phyloP scores from a whole-genome alignment of 177 flowering plant genomes.

The Tripterygium wilfordii region DNA sequence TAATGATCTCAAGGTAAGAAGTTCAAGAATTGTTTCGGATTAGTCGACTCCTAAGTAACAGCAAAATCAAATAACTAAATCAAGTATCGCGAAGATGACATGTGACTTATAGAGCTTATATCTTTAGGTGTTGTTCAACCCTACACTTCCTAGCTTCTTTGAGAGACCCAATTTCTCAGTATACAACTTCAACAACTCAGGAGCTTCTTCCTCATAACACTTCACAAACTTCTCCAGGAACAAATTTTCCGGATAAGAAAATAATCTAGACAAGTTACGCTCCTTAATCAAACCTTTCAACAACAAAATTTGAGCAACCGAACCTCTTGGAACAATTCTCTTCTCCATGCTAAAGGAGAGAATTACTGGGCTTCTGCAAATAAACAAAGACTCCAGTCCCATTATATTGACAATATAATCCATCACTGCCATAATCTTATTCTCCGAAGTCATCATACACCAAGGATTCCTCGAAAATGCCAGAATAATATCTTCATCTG shows the following conservation, averaged over 20 bases:
- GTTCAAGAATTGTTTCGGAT: too few relatives aligned
- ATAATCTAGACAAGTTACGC: background rate
- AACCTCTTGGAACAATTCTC: constrained; percentile 16
- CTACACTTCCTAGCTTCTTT: too few relatives aligned
- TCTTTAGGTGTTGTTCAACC: too few relatives aligned
- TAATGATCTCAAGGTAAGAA: too few relatives aligned
- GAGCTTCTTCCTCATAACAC: constrained; percentile 2
- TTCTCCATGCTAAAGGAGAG: constrained; percentile 15
- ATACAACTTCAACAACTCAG: constrained; percentile 12
- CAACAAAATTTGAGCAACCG: constrained; percentile 3
- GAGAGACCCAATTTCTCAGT: background rate
- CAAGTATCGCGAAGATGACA: too few relatives aligned
- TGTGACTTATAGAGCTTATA: too few relatives aligned
- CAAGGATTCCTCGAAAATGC: constrained; percentile 18
- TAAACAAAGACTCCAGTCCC: constrained; percentile 10
- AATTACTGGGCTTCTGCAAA: constrained; percentile 10
- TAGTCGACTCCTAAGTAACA: too few relatives aligned
- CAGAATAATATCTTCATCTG: constrained; percentile 13
- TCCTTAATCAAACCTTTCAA: constrained; percentile 15
- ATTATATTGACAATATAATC: constrained; percentile 22
- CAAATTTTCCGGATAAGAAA: background rate
- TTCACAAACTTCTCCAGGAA: constrained; percentile 11
- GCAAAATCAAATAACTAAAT: too few relatives aligned
- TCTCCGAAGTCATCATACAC: constrained; percentile 15
- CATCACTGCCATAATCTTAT: constrained; percentile 16